phyloP scores from a whole-genome alignment of 2,329 filamentous ascomycete species.

The Penicillium italicum region DNA sequence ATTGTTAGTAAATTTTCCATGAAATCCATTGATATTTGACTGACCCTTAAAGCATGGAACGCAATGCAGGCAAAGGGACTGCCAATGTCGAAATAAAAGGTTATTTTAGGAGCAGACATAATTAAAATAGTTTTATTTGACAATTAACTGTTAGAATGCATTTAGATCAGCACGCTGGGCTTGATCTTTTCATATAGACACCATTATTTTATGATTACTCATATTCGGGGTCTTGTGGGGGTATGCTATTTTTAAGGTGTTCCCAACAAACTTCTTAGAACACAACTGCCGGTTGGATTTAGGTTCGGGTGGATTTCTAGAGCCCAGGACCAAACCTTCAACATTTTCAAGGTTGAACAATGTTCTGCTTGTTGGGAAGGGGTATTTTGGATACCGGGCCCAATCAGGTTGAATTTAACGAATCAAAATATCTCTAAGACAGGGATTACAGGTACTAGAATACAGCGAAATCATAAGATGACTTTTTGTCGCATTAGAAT shows the following conservation, averaged over 20 bases:
- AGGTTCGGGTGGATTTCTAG: not conserved
- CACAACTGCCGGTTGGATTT: not conserved
- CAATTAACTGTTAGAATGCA: not conserved
- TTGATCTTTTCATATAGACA: not conserved
- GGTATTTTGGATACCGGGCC: not conserved
- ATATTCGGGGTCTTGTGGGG: not conserved
- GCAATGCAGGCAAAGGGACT: conserved; percentile 18
- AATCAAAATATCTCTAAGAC: not conserved
- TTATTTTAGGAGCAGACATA: conserved; percentile 12
- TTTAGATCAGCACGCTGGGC: too few species aligned
- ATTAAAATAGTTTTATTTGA: not conserved
- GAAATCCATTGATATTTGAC: not conserved
- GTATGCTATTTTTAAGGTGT: not conserved
- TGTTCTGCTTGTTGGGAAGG: not conserved
- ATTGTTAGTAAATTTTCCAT: not conserved
- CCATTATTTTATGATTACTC: not conserved
- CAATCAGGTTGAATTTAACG: not conserved
- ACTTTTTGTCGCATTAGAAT: not conserved
- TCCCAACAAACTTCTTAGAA: not conserved
- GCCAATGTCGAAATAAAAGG: conserved; percentile 14
- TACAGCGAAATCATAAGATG: not conserved
- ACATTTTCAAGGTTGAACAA: not conserved
- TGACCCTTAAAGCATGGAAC: conserved; percentile 11
- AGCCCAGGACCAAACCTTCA: not conserved
- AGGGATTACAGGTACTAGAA: not conserved